Conservation (phyloP, 352 stramenopile genomes). For the Phytophthora syringae region DNA sequence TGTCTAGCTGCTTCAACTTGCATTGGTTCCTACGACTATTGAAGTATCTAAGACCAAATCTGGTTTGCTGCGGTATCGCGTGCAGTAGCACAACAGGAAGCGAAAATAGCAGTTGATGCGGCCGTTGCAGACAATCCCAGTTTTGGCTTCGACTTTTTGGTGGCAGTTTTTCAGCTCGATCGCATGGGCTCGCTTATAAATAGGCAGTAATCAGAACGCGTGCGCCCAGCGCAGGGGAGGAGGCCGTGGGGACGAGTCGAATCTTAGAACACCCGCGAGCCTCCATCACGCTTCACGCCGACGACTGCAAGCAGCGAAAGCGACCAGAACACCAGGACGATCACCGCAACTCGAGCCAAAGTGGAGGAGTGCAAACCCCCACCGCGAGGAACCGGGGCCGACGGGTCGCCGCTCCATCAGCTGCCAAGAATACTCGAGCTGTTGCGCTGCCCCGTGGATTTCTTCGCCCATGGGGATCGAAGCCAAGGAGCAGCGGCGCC, state of each 20-base stretch:
- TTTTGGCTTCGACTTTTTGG: background rate
- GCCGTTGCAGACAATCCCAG: conserved; percentile 1
- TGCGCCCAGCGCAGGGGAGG: conserved; percentile 18
- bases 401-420: conserved; percentile 29
- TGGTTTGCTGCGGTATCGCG: background rate
- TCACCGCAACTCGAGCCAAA: conserved; percentile 1
- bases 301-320: conserved; percentile 7
- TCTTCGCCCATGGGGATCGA: conserved; percentile 43
- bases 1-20: conserved; percentile 1
- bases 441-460: conserved; percentile 3
- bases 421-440: conserved; percentile 24
- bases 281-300: conserved; percentile 20
- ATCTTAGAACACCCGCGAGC: conserved; percentile 25
- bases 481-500: conserved; percentile 41
- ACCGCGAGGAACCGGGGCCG: conserved; percentile 26
- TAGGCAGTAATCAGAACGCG: conserved; percentile 40
- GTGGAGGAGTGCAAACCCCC: conserved; percentile 12
- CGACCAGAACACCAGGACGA: conserved; percentile 3
- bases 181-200: conserved; percentile 34
- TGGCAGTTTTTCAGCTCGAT: conserved; percentile 28
- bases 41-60: background rate
- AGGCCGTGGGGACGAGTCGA: conserved; percentile 30
- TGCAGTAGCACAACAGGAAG: background rate
- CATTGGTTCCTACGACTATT: conserved; percentile 4
- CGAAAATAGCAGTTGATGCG: conserved; percentile 1